Base-by-base conservation (phyloP, 148 eudicot genomes). In the Vaccinium vitisidaea region DNA sequence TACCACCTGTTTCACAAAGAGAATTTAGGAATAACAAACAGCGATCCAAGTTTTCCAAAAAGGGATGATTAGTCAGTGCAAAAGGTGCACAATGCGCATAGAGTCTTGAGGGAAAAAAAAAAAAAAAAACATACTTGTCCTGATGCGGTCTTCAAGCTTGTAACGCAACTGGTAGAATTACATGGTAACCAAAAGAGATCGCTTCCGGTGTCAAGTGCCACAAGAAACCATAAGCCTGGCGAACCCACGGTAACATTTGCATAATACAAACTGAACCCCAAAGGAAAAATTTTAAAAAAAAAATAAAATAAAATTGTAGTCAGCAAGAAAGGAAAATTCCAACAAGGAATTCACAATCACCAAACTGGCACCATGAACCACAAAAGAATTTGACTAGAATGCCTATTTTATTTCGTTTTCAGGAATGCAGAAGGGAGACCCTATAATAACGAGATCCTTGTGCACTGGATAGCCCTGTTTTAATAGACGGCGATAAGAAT, bases 121-220 rank as follows among this genome's bases (percentile, higher is more conserved):
- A 39, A 39, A 39, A 39, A 43, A 4, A 43, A 83, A 80, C 90
- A 65, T 92, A 95, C 98, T 86, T 84, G 74, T 48, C 94, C 91
- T 21, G 86, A 0, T 21, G 71, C 54, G n/a, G 86, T 30, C 55
- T 54, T 78, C 83, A 91, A 76, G 46, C 87, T 89, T 54, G 84
- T 84, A 30, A 89, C 90, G 80, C 99, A 96, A 65, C 87, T 90
- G 4, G 49, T 56, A n/a, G 98, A 96, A 85, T 96, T 97, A 77
- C 99, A 96, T 6, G 99, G 99, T 82, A 96, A 85, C 99, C 99
- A 96, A 84, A 94, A 96, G 75, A 91, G 89, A 84, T 90, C 91
- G 75, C 99, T 96, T 79, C 99, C 99, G 0, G 98, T 96, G 87
- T 96, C 99, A 58, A 96, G 95, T 75, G 98, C 98, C 84, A 96